Base-by-base conservation (phyloP, 2,329 filamentous ascomycete species). In the Aspergillus thermomutatus region DNA sequence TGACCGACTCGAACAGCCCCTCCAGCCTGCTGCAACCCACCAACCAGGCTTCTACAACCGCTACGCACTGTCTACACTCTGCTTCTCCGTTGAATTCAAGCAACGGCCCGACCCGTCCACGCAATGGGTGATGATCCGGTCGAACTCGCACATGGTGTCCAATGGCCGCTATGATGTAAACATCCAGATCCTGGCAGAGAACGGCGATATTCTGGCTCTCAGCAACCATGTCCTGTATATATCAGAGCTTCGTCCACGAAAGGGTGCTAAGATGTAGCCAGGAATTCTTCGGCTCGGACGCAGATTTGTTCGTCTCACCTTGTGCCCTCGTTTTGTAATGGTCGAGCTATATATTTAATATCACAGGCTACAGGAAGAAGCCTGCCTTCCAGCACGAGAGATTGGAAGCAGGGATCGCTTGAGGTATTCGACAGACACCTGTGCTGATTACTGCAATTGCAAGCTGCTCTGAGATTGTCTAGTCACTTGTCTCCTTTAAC, bases 41-140 rank as follows among this genome's bases (percentile, higher is more conserved):
- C 56, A 56, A 19, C 49, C 53, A n/a, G 59, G 58, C 2, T 65
- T 66, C 28, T 65, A 65, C 45, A 25, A 46, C 26, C 54, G 40
- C 17, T 59, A 66, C 43, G 61, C 62, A 1, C 56, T 66, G 23
- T 64, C 61, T 47, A 65, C 63, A 14, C 56, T 64, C 6, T 66
- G 64, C 50, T 26, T 65, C 48, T 62, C 64, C n/a, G 59, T 65
- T 27, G 64, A 65, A 47, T 65, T 66, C 50, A 66, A 66, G 50
- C 60, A 59, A 28, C 63, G 60, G 43, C 63, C 63, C 28, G 53
- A 55, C 23, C 63, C 61, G 37, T 37, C 47, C 6, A 66, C 56
- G 21, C 47, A 59, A 53, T 65, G 59, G 59, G 55, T 65, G 23
- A 56, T 66, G 50, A 55, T 60, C 14, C 54, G 61, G n/a, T 65